Percentiles rank a stretch among this genome's conserved stretches.
Evolutionary conservation across 306 rosid species (phyloP).

Genomic region (Sechiopsis laciniata): DNA sequence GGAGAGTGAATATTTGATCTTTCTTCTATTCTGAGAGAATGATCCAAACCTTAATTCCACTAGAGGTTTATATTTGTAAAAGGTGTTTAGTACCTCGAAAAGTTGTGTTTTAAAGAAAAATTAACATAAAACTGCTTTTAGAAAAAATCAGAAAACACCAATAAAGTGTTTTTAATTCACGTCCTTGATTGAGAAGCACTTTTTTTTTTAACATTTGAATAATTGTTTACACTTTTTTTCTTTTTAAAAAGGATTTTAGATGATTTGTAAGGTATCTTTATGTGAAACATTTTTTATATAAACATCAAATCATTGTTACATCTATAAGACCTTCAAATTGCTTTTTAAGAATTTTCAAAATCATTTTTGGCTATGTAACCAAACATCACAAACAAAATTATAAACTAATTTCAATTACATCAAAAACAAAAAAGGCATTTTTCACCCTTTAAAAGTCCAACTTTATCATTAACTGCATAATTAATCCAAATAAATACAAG

Average conservation of each 20-base stretch:
- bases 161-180: neutral
- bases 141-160: neutral
- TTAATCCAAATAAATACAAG: neutral
- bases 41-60: slow-evolving; percentile 2
- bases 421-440: neutral
- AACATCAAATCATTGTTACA: neutral
- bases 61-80: neutral
- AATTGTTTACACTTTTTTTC: neutral
- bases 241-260: neutral
- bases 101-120: neutral
- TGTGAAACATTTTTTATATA: neutral
- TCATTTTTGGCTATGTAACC: no score
- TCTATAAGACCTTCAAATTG: neutral
- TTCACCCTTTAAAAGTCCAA: neutral
- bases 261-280: neutral
- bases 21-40: slow-evolving; percentile 3
- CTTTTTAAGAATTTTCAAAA: neutral
- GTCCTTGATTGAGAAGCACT: neutral
- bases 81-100: neutral
- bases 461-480: neutral
- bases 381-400: neutral
- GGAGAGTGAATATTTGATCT: slow-evolving; percentile 21
- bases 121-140: neutral
- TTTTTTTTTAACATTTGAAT: neutral
- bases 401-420: neutral